Evolutionary conservation across 2,329 filamentous ascomycete genomes (phyloP), one percentile per base, ranked within the genome.

Genomic region (Colletotrichum filicis): DNA sequence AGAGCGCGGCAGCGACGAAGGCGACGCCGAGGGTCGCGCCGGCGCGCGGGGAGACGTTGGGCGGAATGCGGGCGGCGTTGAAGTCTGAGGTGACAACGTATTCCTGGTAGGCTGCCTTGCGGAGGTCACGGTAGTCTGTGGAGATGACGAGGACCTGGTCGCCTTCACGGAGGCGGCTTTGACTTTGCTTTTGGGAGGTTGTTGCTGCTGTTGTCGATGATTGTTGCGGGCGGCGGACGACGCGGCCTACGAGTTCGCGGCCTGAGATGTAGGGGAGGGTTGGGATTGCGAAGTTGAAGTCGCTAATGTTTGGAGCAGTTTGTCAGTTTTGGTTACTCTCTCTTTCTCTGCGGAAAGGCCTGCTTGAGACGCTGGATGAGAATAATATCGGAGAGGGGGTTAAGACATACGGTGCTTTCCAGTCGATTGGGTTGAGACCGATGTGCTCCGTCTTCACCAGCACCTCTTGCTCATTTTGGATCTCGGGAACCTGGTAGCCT

Each of bases 341-440:
- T 32, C 30, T 30, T 30, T 42, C 35, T 42, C 2, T 16, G 4
- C 4, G 26, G 26, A 26, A 26, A 42, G 30, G n/a, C 16, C 49
- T 58, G 26, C 4, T 49, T 52, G 16, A 67, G 37, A 14, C 19
- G 22, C 26, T 42, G 14, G 9, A 28, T 6, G 3, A 60, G 3
- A 42, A 8, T n/a, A 49, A 24, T 30, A 26, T 26, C 1, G 4
- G 26, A 24, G 16, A 9, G 19, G 6, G 30, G 19, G 49, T 19
- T 6, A 19, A 42, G 12, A 85, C 89, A 76, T 83, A 93, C 92
- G 92, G 91, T 72, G 90, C 88, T 83, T 93, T 93, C 91, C 91
- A 94, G 79, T 94, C 93, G 68, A 95, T 93, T 0, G 93, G 93
- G 77, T 95, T 95, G 49, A 95, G 82, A 0, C 93, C 93, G 76